Evolutionary conservation across 192 early-diverging fungal species (phyloP).

Genomic region (Helicostylum pulchrum): DNA sequence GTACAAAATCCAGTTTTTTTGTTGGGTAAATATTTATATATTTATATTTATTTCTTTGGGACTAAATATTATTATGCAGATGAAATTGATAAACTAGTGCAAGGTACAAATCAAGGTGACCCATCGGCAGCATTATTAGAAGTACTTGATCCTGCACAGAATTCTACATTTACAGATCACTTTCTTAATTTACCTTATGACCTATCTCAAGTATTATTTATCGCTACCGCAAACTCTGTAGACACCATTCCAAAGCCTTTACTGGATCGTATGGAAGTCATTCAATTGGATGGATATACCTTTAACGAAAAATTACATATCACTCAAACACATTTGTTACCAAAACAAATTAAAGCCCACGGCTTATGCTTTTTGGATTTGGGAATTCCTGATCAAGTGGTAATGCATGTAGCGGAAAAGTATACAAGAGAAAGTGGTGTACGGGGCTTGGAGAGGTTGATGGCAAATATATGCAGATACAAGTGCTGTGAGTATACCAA

Average conservation of each 20-base stretch:
- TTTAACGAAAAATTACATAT: slow-evolving; percentile 82
- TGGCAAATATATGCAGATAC: slow-evolving; percentile 66
- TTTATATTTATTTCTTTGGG: neutral
- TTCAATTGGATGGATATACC: slow-evolving; percentile 75
- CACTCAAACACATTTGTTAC: slow-evolving; percentile 65
- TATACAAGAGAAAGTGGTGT: slow-evolving; percentile 86
- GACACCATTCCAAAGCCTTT: slow-evolving; percentile 78
- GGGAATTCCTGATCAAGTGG: slow-evolving; percentile 48
- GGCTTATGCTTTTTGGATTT: slow-evolving; percentile 51
- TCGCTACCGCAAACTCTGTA: slow-evolving; percentile 77
- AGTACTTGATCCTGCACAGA: slow-evolving; percentile 87
- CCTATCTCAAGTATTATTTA: slow-evolving; percentile 68
- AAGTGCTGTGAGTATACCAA: slow-evolving; percentile 68
- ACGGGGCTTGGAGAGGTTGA: slow-evolving; percentile 67
- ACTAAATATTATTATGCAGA: slow-evolving; percentile 31
- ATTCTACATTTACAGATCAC: slow-evolving; percentile 76
- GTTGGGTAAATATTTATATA: slow-evolving; percentile 49
- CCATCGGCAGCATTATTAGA: slow-evolving; percentile 80
- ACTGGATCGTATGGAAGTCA: slow-evolving; percentile 82
- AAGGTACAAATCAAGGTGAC: slow-evolving; percentile 63
- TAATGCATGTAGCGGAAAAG: slow-evolving; percentile 62
- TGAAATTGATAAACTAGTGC: slow-evolving; percentile 78
- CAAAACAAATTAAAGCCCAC: slow-evolving; percentile 68
- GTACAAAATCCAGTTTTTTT: slow-evolving; percentile 79
- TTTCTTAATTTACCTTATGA: slow-evolving; percentile 73